These are phyloP conservation scores for Viola pubescens DNA, from an alignment of 441 rosid genomes.

Conservation along the genomic window DNA sequence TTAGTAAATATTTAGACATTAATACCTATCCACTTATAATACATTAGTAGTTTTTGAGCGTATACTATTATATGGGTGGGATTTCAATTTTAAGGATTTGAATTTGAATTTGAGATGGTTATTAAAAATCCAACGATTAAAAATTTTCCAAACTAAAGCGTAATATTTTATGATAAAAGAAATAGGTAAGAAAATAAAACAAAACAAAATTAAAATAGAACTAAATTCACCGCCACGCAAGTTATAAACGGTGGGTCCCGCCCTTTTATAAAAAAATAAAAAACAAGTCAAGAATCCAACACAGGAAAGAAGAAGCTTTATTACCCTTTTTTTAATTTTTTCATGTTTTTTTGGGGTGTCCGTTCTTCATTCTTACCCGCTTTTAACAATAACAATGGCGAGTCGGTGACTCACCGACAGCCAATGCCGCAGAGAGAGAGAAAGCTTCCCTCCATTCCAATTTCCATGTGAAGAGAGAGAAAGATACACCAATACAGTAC, in stretches of 20 bases:
- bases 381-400: neutral
- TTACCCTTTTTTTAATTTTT: neutral
- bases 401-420: neutral
- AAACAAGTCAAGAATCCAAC: constrained; percentile 7
- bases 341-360: no score
- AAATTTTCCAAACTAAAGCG: no score
- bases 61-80: no score
- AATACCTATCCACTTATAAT: no score
- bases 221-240: neutral
- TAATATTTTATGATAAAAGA: no score
- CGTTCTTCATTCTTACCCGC: neutral
- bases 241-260: constrained; percentile 4
- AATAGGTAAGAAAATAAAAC: neutral
- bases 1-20: no score
- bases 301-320: neutral
- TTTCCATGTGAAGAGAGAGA: constrained; percentile 15
- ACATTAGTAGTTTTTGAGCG: no score
- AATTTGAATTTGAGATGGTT: no score
- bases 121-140: no score
- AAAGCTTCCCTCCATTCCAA: neutral
- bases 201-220: neutral
- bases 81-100: no score
- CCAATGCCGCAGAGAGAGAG: neutral
- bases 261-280: neutral
- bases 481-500: neutral